These are phyloP conservation scores for Pugionium dolabratum DNA, from an alignment of 345 rosid species.

Conservation along the genomic window DNA sequence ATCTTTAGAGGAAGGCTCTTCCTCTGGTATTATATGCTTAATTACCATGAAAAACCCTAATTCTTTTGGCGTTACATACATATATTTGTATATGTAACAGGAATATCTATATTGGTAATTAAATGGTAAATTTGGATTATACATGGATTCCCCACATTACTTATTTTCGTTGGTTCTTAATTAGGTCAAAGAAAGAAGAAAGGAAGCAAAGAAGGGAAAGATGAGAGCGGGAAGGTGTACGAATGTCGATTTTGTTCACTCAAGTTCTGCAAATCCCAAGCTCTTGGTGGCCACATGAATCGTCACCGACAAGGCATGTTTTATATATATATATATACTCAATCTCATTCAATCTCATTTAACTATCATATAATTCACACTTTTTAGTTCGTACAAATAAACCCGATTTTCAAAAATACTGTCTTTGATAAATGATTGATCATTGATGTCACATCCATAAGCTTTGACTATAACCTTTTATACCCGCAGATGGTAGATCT, in stretches of 20 bases:
- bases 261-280: conserved; percentile 99
- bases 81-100: neutral
- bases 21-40: conserved; percentile 50
- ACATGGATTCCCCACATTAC: neutral
- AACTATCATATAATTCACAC: conserved; percentile 23
- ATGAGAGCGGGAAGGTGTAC: conserved; percentile 91
- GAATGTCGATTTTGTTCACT: conserved; percentile 99
- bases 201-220: conserved; percentile 82
- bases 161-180: neutral
- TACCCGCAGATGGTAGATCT: conserved; percentile 18
- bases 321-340: neutral
- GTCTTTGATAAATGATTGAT: conserved; percentile 27
- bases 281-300: conserved; percentile 99
- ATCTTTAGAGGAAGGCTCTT: conserved; percentile 60
- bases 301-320: conserved; percentile 96
- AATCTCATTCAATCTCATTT: conserved; percentile 9
- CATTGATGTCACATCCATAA: conserved; percentile 37
- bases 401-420: neutral
- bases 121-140: neutral
- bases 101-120: neutral
- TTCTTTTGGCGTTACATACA: neutral
- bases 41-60: conserved; percentile 25
- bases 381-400: conserved; percentile 29
- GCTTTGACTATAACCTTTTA: conserved; percentile 25
- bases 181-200: conserved; percentile 73